Percentiles rank a stretch among this genome's conserved stretches.
Conservation (phyloP, 2,329 filamentous ascomycete genomes). For the Cercospora sesami region DNA sequence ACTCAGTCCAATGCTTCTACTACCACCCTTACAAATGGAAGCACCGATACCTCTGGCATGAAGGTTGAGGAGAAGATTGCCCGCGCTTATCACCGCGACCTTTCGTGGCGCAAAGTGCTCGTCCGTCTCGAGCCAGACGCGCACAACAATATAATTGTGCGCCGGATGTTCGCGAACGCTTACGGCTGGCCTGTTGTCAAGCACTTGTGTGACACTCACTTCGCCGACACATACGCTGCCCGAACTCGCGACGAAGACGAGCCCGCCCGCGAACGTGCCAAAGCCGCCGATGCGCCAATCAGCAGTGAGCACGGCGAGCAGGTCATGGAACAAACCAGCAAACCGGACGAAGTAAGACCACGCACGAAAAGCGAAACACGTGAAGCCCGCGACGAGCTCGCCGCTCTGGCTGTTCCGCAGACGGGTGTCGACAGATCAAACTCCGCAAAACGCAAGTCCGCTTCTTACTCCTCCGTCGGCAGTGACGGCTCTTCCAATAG, state of each 20-base stretch:
- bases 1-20: constrained; percentile 10
- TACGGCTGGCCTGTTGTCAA: constrained; percentile 97
- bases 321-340: constrained; percentile 44
- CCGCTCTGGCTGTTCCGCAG: constrained; percentile 42
- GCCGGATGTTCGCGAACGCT: constrained; percentile 94
- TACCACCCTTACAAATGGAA: constrained; percentile 12
- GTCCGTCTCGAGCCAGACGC: constrained; percentile 95
- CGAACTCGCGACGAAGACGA: constrained; percentile 68
- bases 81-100: constrained; percentile 83
- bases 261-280: constrained; percentile 67
- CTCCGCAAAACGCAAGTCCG: constrained; percentile 22
- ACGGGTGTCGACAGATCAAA: constrained; percentile 30
- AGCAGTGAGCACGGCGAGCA: constrained; percentile 48
- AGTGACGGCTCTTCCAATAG: constrained; percentile 30
- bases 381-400: constrained; percentile 47
- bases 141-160: constrained; percentile 97
- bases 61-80: constrained; percentile 98
- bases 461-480: constrained; percentile 16
- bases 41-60: constrained; percentile 64
- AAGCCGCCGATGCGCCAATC: constrained; percentile 53
- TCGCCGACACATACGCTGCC: constrained; percentile 70
- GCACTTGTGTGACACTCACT: constrained; percentile 92
- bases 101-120: constrained; percentile 95
- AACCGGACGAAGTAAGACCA: constrained; percentile 36
- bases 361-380: constrained; percentile 51